These are phyloP conservation scores for Sporothrix phasma DNA, from an alignment of 2,329 filamentous ascomycete genomes.

Conservation along the genomic window DNA sequence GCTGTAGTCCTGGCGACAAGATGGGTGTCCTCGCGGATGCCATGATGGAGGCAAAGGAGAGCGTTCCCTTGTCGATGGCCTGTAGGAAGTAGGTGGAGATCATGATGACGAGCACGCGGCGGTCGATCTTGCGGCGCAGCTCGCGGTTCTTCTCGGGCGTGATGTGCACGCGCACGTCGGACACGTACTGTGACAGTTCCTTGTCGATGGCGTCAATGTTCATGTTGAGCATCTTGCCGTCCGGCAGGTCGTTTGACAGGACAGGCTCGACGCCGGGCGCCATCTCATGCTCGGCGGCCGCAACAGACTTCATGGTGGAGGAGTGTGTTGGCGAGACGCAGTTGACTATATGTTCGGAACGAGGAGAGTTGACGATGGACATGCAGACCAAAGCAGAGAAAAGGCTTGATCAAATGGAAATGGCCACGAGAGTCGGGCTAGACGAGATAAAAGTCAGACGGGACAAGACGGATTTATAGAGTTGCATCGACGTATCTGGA, in stretches of 20 bases:
- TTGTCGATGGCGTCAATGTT: conserved; percentile 35
- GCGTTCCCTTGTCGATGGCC: conserved; percentile 56
- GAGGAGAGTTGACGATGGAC: background rate
- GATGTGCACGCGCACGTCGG: conserved; percentile 45
- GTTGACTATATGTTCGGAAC: no score
- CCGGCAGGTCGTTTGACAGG: background rate
- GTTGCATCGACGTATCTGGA: background rate
- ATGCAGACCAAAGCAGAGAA: background rate
- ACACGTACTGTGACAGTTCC: conserved; percentile 61
- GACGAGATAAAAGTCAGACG: background rate
- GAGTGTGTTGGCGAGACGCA: background rate
- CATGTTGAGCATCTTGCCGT: background rate
- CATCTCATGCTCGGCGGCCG: background rate
- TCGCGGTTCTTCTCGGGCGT: conserved; percentile 48
- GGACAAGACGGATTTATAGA: background rate
- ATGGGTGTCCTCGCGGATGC: conserved; percentile 41
- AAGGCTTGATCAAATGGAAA: background rate
- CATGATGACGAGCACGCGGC: conserved; percentile 59
- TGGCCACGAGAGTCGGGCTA: background rate
- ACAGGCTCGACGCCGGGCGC: background rate
- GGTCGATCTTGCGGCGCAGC: conserved; percentile 56
- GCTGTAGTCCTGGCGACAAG: conserved; percentile 46
- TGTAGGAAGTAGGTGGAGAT: conserved; percentile 64
- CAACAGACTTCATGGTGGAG: background rate
- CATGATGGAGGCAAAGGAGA: conserved; percentile 57